phyloP scores from a whole-genome alignment of 495 filamentous ascomycete species.

The Lophium mytilinum region DNA sequence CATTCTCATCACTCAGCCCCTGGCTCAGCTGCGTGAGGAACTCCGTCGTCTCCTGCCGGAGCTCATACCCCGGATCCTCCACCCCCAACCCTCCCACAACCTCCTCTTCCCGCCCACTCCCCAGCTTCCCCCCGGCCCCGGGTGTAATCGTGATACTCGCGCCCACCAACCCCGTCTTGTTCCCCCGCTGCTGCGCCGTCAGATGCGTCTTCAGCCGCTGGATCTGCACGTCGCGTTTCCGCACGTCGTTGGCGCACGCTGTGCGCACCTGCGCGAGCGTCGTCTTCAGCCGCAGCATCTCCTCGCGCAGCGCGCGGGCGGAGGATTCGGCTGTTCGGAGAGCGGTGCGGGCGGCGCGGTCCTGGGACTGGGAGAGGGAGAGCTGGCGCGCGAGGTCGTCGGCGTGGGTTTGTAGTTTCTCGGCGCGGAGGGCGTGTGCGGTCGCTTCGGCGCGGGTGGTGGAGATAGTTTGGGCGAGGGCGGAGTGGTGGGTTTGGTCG shows the following conservation, averaged over 20 bases:
- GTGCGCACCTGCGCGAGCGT: conserved; percentile 72
- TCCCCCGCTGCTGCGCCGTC: conserved; percentile 40
- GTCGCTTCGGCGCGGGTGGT: conserved; percentile 56
- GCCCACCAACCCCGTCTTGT: conserved; percentile 41
- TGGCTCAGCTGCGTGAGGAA: conserved; percentile 86
- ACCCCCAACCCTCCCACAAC: conserved; percentile 35
- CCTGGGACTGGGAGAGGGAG: conserved; percentile 63
- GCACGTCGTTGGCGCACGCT: conserved; percentile 84
- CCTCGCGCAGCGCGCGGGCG: conserved; percentile 64
- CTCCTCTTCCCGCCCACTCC: conserved; percentile 32
- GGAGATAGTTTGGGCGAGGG: conserved; percentile 69
- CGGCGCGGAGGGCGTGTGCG: conserved; percentile 28
- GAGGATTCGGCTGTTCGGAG: conserved; percentile 63
- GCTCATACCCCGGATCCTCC: conserved; percentile 56
- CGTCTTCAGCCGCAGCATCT: conserved; percentile 67
- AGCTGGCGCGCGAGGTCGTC: conserved; percentile 67
- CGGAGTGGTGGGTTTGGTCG: conserved; percentile 78
- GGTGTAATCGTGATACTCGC: conserved; percentile 49
- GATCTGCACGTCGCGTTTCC: conserved; percentile 84
- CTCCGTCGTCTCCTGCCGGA: conserved; percentile 81
- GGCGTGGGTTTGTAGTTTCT: conserved; percentile 58
- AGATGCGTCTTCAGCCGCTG: conserved; percentile 79
- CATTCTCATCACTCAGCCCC: conserved; percentile 88
- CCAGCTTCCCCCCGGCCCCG: conserved; percentile 34
- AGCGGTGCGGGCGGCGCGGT: conserved; percentile 59